A percentile compares a stretch with the other conserved stretches of the same genome.
Conservation (phyloP, 1,284 basidiomycete species). For the Lignosus rhinocerotis region DNA sequence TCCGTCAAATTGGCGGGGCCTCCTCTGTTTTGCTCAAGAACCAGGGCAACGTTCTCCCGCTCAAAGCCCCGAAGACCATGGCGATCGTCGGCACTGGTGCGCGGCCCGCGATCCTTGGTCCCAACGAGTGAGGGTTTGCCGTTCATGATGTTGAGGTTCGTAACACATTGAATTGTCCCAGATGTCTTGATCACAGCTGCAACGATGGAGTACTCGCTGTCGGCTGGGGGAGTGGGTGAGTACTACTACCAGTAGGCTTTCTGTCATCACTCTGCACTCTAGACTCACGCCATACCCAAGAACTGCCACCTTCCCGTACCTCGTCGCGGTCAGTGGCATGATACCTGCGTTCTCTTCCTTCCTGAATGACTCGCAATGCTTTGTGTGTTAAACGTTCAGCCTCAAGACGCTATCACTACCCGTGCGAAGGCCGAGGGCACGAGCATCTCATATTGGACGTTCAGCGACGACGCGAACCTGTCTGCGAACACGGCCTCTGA, state of each 20-base stretch:
- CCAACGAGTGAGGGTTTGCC: conserved; percentile 46
- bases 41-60: conserved; percentile 50
- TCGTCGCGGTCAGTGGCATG: conserved; percentile 41
- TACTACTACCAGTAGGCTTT: not conserved
- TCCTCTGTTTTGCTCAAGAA: conserved; percentile 69
- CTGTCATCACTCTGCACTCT: not conserved
- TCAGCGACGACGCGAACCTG: conserved; percentile 52
- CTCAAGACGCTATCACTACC: conserved; percentile 43
- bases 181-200: conserved; percentile 46
- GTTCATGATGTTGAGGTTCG: not conserved
- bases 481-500: conserved; percentile 43
- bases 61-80: conserved; percentile 40
- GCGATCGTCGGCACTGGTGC: conserved; percentile 55
- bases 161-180: conserved; percentile 20
- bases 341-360: not conserved
- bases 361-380: not conserved
- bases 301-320: conserved; percentile 52
- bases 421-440: conserved; percentile 41
- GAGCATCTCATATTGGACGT: conserved; percentile 47
- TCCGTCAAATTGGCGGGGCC: conserved; percentile 57
- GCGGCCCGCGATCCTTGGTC: conserved; percentile 52
- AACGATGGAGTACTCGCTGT: conserved; percentile 63
- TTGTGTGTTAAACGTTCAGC: conserved; percentile 4
- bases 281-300: conserved; percentile 15
- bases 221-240: conserved; percentile 56